These are phyloP conservation scores for Trichoderma oligosporum DNA, from an alignment of 2,329 filamentous ascomycete genomes.

Conservation along the genomic window DNA sequence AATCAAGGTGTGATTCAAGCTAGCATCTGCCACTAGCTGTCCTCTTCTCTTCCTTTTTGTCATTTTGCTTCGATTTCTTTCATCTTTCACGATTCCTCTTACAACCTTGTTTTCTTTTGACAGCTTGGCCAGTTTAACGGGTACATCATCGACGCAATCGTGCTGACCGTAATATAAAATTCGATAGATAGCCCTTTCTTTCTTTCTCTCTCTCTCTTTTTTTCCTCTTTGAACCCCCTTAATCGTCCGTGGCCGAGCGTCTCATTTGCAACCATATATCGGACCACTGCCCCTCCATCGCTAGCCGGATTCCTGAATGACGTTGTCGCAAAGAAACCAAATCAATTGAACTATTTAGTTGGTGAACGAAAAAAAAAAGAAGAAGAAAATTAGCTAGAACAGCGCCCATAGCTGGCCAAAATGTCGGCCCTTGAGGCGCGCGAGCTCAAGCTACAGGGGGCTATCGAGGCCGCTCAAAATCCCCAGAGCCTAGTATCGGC, in stretches of 20 bases:
- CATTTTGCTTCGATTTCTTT: not conserved
- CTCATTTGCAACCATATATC: not conserved
- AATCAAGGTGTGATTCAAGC: constrained; percentile 3
- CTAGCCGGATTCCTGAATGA: constrained; percentile 18
- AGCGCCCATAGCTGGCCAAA: constrained; percentile 21
- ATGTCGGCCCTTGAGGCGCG: constrained; percentile 36
- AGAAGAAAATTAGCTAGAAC: constrained; percentile 5
- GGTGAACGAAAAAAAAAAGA: constrained; percentile 5
- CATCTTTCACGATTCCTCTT: not conserved
- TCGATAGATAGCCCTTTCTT: constrained; percentile 2
- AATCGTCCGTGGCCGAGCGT: not conserved
- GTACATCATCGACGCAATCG: not conserved
- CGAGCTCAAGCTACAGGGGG: constrained; percentile 80
- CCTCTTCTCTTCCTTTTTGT: constrained; percentile 3
- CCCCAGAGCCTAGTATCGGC: constrained; percentile 64
- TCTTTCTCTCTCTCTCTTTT: not conserved
- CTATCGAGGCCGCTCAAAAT: constrained; percentile 71
- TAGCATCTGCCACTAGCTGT: constrained; percentile 10
- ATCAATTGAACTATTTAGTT: constrained; percentile 18
- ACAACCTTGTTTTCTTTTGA: constrained; percentile 13
- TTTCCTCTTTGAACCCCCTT: not conserved
- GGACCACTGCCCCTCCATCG: constrained; percentile 17
- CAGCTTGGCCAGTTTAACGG: not conserved
- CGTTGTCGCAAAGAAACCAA: constrained; percentile 8
- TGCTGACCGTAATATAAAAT: not conserved